Evolutionary conservation across 2,329 filamentous ascomycete genomes (phyloP), one percentile per base, ranked within the genome.

Genomic region (Aspergillus sp.): DNA sequence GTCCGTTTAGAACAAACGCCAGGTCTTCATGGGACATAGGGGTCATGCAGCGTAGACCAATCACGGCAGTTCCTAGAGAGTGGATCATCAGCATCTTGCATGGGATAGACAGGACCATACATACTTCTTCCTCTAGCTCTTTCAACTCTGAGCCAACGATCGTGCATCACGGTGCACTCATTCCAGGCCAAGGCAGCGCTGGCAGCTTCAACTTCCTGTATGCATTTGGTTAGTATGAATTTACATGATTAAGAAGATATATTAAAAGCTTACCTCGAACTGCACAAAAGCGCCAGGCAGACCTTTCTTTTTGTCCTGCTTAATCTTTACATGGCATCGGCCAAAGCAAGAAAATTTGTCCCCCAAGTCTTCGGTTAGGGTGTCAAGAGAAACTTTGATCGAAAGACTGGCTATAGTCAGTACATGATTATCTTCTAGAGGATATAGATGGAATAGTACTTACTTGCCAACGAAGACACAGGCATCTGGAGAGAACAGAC

Each of bases 401-500:
- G 54, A 59, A 9, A 62, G 52, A 43, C 59, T 68, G 45, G 28
- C 47, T 34, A 36, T 26, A 31, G 27, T 55, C 37, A 52, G 44
- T 43, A 42, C 42, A 9, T 41, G 1, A 12, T 11, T 13, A 29
- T 26, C 12, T 34, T 34, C 19, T 19, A 19, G 8, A 38, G 12
- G 34, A n/a, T 11, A 30, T 30, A 37, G 13, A n/a, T 11, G 7
- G 36, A 7, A 36, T 1, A 27, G 26, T 12, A 60, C 59, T 44
- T 57, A 67, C 66, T 68, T 69, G 37, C 65, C 66, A 33, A 67
- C 60, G 45, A 69, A 69, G 36, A 69, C 51, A 41, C 62, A 62
- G 27, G 65, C 65, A 34, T 58, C 55, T 6, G 66, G 64, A 31
- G 62, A 50, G 33, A 65, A 65, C 12, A 68, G 44, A 27, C 65